A percentile compares a stretch with the other conserved stretches of the same genome.
Conservation (phyloP, 441 rosid species). For the Lepidium campestre region DNA sequence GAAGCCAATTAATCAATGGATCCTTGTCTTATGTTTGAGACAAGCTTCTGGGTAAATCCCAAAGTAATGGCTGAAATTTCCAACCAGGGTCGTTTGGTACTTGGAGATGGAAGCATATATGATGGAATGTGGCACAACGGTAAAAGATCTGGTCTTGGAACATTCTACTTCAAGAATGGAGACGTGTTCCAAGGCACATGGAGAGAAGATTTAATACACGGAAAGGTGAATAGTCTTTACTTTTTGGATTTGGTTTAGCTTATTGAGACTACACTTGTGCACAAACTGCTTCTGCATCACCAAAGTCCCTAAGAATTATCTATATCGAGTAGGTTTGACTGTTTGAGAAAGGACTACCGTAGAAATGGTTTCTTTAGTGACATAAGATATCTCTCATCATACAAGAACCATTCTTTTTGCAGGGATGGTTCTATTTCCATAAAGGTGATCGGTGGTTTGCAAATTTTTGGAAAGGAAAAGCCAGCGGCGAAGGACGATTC, state of each 20-base stretch:
- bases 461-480: slow-evolving; percentile 98
- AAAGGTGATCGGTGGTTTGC: slow-evolving; percentile 92
- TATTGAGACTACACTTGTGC: neutral
- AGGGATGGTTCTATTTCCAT: slow-evolving; percentile 97
- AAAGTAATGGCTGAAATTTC: slow-evolving; percentile 17
- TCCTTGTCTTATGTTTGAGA: slow-evolving; percentile 4
- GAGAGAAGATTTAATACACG: slow-evolving; percentile 95
- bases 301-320: neutral
- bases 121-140: slow-evolving; percentile 95
- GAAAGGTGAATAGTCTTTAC: slow-evolving; percentile 54
- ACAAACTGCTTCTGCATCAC: neutral
- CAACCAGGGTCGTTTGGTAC: slow-evolving; percentile 70
- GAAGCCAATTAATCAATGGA: neutral
- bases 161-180: slow-evolving; percentile 86
- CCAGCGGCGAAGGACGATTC: slow-evolving; percentile 90
- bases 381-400: neutral
- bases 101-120: slow-evolving; percentile 81
- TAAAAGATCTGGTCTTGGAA: slow-evolving; percentile 85
- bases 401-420: neutral
- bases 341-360: neutral
- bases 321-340: neutral
- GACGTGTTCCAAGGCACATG: slow-evolving; percentile 97
- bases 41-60: slow-evolving; percentile 9
- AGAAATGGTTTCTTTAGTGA: neutral
- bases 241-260: neutral